phyloP scores from a whole-genome alignment of 2,329 filamentous ascomycete genomes.

The Hypoxylon sp. region DNA sequence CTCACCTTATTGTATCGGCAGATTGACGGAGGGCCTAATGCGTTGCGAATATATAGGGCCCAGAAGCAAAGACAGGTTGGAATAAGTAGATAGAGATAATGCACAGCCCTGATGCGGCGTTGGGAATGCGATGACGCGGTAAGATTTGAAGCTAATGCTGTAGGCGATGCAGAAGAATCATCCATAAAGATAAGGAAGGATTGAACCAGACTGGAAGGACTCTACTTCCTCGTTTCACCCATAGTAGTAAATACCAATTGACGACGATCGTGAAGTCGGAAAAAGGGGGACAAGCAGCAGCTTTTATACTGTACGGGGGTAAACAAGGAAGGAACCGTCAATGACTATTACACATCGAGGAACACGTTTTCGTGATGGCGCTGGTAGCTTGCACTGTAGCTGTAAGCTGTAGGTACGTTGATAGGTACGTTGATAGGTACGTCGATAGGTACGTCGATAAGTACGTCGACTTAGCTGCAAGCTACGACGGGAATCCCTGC shows the following conservation, averaged over 20 bases:
- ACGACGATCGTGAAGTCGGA: constrained; percentile 38
- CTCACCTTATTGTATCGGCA: constrained; percentile 31
- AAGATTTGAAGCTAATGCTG: constrained; percentile 23
- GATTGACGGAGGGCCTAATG: constrained; percentile 1
- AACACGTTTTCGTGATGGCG: constrained; percentile 16
- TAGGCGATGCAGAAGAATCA: constrained; percentile 31
- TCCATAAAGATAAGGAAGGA: constrained; percentile 37
- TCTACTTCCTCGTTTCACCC: constrained; percentile 30
- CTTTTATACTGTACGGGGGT: constrained; percentile 36
- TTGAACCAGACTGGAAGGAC: constrained; percentile 17
- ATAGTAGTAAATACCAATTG: constrained; percentile 33
- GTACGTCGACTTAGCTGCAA: constrained; percentile 14
- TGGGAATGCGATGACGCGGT: constrained; percentile 29
- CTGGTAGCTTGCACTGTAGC: not conserved
- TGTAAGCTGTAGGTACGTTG: no score
- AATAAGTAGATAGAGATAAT: constrained; percentile 21
- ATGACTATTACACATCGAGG: constrained; percentile 36
- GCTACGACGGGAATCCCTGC: constrained; percentile 30
- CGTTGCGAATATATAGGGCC: not conserved
- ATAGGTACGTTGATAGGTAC: no score
- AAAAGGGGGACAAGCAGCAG: constrained; percentile 27
- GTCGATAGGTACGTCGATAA: no score
- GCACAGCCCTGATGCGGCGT: constrained; percentile 35
- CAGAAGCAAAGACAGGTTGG: constrained; percentile 10
- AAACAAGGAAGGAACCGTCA: constrained; percentile 27